Conservation (phyloP, 2,329 filamentous ascomycete genomes). For the Fusarium abutilonis region DNA sequence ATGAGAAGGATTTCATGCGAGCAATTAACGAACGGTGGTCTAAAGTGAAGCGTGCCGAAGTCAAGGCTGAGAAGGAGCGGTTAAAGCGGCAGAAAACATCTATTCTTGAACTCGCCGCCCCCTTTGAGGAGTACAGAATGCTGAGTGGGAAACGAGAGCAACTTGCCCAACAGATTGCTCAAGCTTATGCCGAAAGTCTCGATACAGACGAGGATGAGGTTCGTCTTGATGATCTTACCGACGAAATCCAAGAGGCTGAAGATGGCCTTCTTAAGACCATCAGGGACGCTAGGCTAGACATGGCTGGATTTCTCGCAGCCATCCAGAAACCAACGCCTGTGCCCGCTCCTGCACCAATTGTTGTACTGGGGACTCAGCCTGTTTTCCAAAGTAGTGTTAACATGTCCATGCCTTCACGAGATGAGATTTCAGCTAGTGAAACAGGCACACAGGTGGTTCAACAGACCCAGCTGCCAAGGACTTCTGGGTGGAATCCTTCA, state of each 20-base stretch:
- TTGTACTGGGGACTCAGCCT: constrained; percentile 59
- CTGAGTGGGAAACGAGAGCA: constrained; percentile 57
- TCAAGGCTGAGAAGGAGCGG: constrained; percentile 62
- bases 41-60: constrained; percentile 56
- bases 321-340: constrained; percentile 23
- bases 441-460: constrained; percentile 60
- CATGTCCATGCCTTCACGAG: constrained; percentile 49
- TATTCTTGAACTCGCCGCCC: constrained; percentile 53
- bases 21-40: constrained; percentile 60
- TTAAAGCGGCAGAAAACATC: constrained; percentile 58
- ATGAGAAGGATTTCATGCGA: constrained; percentile 58
- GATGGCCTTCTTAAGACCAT: constrained; percentile 54
- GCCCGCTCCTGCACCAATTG: constrained; percentile 25
- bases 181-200: constrained; percentile 61
- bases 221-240: constrained; percentile 59
- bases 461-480: constrained; percentile 59
- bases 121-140: constrained; percentile 55
- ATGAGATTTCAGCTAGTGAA: constrained; percentile 47
- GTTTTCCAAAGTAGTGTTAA: constrained; percentile 45
- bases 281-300: constrained; percentile 57
- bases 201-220: constrained; percentile 64
- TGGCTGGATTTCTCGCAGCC: constrained; percentile 52
- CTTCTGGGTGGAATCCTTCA: constrained; percentile 41
- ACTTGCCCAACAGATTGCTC: constrained; percentile 58
- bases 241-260: constrained; percentile 57